These are phyloP conservation scores for Pseudopyricularia javanii DNA, from an alignment of 2,329 filamentous ascomycete genomes.

Conservation along the genomic window DNA sequence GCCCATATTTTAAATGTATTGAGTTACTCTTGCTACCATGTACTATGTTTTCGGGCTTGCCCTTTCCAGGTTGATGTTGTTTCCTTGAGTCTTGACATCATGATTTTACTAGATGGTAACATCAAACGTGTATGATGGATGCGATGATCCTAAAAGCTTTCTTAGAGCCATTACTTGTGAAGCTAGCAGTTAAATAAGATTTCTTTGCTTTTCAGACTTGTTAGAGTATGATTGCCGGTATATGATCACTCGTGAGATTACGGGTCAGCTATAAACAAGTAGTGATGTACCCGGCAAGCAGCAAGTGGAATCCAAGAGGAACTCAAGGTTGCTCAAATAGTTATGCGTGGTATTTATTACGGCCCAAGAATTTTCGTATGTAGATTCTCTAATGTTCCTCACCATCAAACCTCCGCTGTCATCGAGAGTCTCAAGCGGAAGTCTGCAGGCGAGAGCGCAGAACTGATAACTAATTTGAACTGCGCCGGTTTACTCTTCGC, in stretches of 20 bases:
- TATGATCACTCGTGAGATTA: too few relatives aligned
- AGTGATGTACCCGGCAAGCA: too few relatives aligned
- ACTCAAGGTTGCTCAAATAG: too few relatives aligned
- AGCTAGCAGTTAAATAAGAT: too few relatives aligned
- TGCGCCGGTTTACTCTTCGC: slow-evolving; percentile 60
- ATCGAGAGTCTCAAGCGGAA: slow-evolving; percentile 51
- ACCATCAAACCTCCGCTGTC: slow-evolving; percentile 74
- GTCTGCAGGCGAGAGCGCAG: slow-evolving; percentile 68
- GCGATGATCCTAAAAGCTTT: slow-evolving; percentile 3
- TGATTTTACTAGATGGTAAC: slow-evolving; percentile 8
- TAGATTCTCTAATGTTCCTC: slow-evolving; percentile 45
- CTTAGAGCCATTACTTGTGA: background rate
- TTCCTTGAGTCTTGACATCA: slow-evolving; percentile 1
- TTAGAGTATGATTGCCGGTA: too few relatives aligned
- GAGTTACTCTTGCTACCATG: background rate
- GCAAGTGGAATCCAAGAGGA: too few relatives aligned
- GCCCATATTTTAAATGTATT: slow-evolving; percentile 1
- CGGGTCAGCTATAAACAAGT: too few relatives aligned
- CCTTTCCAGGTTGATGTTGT: background rate
- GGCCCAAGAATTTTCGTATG: too few relatives aligned
- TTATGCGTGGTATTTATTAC: too few relatives aligned
- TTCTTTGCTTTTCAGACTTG: too few relatives aligned
- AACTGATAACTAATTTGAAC: slow-evolving; percentile 32
- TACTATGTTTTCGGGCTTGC: background rate
- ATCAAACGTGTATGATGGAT: slow-evolving; percentile 1